phyloP scores from a whole-genome alignment of 2,329 filamentous ascomycete genomes.

The Colletotrichum sojae region DNA sequence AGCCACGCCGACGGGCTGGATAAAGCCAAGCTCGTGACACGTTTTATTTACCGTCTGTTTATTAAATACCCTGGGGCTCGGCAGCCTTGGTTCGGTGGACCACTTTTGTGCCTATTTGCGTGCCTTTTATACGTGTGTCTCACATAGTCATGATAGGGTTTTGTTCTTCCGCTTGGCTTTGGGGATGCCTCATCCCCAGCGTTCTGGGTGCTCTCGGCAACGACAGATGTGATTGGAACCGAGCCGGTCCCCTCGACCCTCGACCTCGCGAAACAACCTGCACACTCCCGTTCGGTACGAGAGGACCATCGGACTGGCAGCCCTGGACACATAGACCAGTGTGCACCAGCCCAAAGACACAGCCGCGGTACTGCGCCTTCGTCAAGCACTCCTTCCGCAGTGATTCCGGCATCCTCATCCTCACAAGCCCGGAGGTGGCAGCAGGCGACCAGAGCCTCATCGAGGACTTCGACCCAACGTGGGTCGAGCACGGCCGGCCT shows the following conservation, averaged over 20 bases:
- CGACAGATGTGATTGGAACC: neutral
- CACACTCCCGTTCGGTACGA: neutral
- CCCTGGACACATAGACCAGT: slow-evolving; percentile 39
- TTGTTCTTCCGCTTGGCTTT: neutral
- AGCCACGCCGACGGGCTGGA: slow-evolving; percentile 13
- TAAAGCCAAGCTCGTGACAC: neutral
- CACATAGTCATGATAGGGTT: neutral
- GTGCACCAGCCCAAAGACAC: slow-evolving; percentile 22
- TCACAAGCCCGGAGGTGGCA: slow-evolving; percentile 36
- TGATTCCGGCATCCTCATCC: slow-evolving; percentile 22
- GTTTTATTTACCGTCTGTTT: neutral
- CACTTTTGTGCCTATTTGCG: neutral
- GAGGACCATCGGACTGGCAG: neutral
- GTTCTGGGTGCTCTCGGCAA: too few species aligned
- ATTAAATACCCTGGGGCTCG: neutral
- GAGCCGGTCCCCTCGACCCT: neutral
- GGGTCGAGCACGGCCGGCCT: neutral
- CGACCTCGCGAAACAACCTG: neutral
- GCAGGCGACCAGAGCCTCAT: slow-evolving; percentile 23
- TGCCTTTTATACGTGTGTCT: neutral
- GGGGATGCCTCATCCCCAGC: neutral
- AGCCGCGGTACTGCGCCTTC: slow-evolving; percentile 33
- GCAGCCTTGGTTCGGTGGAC: neutral
- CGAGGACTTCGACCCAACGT: slow-evolving; percentile 24
- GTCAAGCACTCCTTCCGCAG: slow-evolving; percentile 38